A percentile compares a stretch with the other conserved stretches of the same genome.
phyloP scores from a whole-genome alignment of 345 rosid species.

The Acer saccharum region DNA sequence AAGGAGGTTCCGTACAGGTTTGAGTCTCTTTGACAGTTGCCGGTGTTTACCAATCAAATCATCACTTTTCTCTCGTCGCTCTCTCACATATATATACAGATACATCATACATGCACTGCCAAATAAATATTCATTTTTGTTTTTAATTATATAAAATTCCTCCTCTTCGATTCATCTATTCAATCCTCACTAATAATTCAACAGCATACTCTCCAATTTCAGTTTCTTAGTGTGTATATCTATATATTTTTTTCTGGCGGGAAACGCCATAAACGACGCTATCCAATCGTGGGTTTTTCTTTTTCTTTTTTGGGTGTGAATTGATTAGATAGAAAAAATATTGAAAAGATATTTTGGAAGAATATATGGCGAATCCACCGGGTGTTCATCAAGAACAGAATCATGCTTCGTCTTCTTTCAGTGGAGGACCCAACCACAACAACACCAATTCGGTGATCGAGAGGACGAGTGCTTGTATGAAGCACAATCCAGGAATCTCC shows the following conservation, averaged over 20 bases:
- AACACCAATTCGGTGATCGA: slow-evolving; percentile 32
- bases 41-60: no score
- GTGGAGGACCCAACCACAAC: slow-evolving; percentile 30
- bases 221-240: no score
- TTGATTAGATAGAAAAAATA: not conserved
- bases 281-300: not conserved
- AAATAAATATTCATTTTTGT: no score
- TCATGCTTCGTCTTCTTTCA: slow-evolving; percentile 41
- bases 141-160: no score
- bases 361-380: slow-evolving; percentile 54
- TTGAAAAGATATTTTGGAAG: not conserved
- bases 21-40: no score
- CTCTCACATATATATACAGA: no score
- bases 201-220: not conserved
- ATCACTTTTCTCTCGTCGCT: no score
- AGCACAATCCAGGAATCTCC: slow-evolving; percentile 68
- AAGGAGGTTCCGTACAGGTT: no score
- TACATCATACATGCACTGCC: no score
- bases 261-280: not conserved
- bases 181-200: not conserved
- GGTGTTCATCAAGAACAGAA: slow-evolving; percentile 50
- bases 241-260: not conserved
- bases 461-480: slow-evolving; percentile 35
- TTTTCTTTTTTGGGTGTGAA: not conserved
- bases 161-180: not conserved